phyloP scores from a whole-genome alignment of 805 yeast genomes.

The Myxozyma neotropica region DNA sequence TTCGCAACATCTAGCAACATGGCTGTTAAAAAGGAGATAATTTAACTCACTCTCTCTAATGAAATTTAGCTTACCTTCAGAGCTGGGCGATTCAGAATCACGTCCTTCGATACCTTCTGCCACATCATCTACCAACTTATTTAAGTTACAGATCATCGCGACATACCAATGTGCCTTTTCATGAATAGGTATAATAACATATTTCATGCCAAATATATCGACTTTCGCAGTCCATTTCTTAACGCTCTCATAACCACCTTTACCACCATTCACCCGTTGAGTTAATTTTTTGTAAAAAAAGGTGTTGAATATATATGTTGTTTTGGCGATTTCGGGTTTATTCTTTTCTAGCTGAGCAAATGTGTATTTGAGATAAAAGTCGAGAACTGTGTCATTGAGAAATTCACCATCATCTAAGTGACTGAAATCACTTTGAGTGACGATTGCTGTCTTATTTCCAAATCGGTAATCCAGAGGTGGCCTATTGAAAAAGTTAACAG shows the following conservation, averaged over 20 bases:
- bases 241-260: constrained; percentile 59
- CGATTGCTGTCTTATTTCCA: constrained; percentile 57
- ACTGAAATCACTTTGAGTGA: constrained; percentile 71
- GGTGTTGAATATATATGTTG: constrained; percentile 69
- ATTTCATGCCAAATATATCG: constrained; percentile 60
- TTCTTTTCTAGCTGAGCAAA: constrained; percentile 40
- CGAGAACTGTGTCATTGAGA: constrained; percentile 87
- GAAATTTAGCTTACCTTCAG: no score
- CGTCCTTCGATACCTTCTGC: neutral
- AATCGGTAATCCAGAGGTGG: constrained; percentile 43
- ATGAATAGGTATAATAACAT: constrained; percentile 78
- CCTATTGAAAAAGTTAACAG: neutral
- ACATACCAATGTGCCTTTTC: constrained; percentile 85
- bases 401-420: constrained; percentile 80
- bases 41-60: neutral
- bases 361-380: constrained; percentile 63
- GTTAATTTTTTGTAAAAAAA: constrained; percentile 73
- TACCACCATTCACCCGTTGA: constrained; percentile 34
- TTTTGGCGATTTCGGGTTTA: constrained; percentile 42
- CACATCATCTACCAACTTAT: constrained; percentile 25
- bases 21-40: no score
- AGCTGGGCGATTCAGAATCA: neutral
- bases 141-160: constrained; percentile 63
- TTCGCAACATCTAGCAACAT: constrained; percentile 27
- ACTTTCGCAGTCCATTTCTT: constrained; percentile 77